Conservation (phyloP, 208 protist species). For the Wallacemonas sp. region DNA sequence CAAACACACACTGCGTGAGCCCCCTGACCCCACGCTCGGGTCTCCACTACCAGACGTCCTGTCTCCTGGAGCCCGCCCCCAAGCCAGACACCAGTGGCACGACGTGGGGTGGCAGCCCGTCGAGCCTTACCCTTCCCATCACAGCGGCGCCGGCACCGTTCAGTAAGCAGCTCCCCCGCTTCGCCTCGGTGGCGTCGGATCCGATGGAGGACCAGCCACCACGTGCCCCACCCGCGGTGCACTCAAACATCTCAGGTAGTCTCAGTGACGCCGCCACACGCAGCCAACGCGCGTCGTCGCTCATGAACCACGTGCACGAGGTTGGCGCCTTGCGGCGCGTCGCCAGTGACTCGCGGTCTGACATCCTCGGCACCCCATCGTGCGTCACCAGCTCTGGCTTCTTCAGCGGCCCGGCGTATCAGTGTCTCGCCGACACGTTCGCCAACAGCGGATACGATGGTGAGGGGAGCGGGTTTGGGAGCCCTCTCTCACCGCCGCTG, state of each 20-base stretch:
- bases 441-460: neutral
- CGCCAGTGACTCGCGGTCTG: neutral
- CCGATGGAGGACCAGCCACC: neutral
- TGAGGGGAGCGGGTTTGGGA: neutral
- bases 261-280: too few species aligned
- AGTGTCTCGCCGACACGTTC: slow-evolving; percentile 3
- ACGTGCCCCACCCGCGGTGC: neutral
- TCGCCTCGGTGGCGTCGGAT: neutral
- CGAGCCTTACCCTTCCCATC: too few species aligned
- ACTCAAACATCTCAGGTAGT: too few species aligned
- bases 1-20: neutral
- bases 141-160: too few species aligned
- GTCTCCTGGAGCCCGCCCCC: too few species aligned
- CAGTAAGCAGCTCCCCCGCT: neutral
- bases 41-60: too few species aligned
- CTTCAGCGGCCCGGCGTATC: slow-evolving; percentile 10
- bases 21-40: neutral
- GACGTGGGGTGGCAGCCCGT: too few species aligned
- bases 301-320: too few species aligned
- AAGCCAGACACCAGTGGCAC: too few species aligned
- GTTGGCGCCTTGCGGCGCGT: neutral
- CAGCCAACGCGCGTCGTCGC: too few species aligned
- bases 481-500: neutral
- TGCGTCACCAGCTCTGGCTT: slow-evolving; percentile 7
- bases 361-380: neutral